Base-by-base conservation (phyloP, 2,329 filamentous ascomycete species). In the Fusarium virguliforme region DNA sequence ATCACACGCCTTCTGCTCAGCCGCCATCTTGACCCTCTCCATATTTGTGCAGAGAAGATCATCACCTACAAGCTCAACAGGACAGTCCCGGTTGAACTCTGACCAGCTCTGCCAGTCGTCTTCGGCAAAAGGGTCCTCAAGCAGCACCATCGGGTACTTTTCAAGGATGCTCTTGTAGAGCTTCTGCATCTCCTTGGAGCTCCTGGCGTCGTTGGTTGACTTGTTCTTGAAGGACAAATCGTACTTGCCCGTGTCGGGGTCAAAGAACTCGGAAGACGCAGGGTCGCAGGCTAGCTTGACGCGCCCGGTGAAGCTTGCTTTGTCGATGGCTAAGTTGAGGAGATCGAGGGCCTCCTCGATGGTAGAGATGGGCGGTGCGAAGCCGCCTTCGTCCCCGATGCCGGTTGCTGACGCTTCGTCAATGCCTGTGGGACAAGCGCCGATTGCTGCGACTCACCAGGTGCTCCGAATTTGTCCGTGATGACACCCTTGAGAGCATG, bases 341-440 rank as follows among this genome's bases (percentile, higher is more conserved):
- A 54, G 50, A 9, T 54, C 50, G 13, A 54, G 50, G 9, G 50
- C 50, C 9, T 54, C 50, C 5, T 54, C 50, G 3, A 54, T 8
- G 1, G 34, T 54, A 8, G 50, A 54, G 7, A 54, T 54, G 4
- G 50, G 50, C 9, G 50, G 50, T 8, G 34, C 50, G 22, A 54
- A 54, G 8, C 50, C 50, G n/a, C 50, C 50, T 26, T 54, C 50
- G n/a, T 54, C 50, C 15, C 50, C 50, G 22, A 54, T 22, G n/a
- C 50, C 50, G 4, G 50, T 54, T 35, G 50, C 50, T 54, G 12
- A 8, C 4, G 0, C n/a, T 3, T 7, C 0, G 34, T 54, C 5
- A 54, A 48, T 12, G 18, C 18, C 8, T n/a, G 13, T 4, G 4
- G 1, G 10, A 8, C 24, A 48, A 3, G 3, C 5, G 4, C 5